Evolutionary conservation across 1,284 basidiomycete species (phyloP).

Genomic region (Coriolopsis trogii): DNA sequence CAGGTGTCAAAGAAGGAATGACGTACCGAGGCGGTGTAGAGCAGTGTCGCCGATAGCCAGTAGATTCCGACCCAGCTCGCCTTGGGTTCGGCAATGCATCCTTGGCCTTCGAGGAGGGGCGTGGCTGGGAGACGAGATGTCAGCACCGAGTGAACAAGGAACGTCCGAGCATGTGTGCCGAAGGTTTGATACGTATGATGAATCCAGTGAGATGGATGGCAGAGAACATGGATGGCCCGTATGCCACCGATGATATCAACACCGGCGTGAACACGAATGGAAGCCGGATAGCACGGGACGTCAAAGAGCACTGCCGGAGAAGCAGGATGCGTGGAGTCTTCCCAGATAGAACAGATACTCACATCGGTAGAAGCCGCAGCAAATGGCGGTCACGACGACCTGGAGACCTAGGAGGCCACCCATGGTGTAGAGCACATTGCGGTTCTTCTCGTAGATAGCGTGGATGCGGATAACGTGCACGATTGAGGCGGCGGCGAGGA

Average conservation of each 20-base stretch:
- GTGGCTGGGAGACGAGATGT: slow-evolving; percentile 51
- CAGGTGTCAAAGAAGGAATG: neutral
- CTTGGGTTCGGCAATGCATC: slow-evolving; percentile 81
- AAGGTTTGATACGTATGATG: too few relatives aligned
- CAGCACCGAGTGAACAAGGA: too few relatives aligned
- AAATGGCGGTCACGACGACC: slow-evolving; percentile 66
- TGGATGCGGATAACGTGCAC: slow-evolving; percentile 76
- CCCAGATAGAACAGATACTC: slow-evolving; percentile 21
- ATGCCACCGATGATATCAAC: too few relatives aligned
- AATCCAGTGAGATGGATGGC: too few relatives aligned
- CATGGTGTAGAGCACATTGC: slow-evolving; percentile 57
- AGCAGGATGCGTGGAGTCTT: slow-evolving; percentile 6
- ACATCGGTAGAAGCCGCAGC: slow-evolving; percentile 78
- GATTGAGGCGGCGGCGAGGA: slow-evolving; percentile 70
- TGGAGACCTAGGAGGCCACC: slow-evolving; percentile 63
- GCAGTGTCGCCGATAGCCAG: slow-evolving; percentile 73
- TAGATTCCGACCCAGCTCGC: slow-evolving; percentile 81
- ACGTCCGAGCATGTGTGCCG: too few relatives aligned
- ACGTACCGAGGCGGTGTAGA: slow-evolving; percentile 67
- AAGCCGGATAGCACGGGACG: neutral
- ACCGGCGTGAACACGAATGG: too few relatives aligned
- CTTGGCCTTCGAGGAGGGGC: slow-evolving; percentile 68
- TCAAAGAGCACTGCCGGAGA: slow-evolving; percentile 7
- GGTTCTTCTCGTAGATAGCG: slow-evolving; percentile 71
- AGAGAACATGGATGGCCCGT: too few relatives aligned